Percentiles rank a stretch among this genome's conserved stretches.
Conservation (phyloP, 495 filamentous ascomycete genomes). For the Polyplosphaeria fusca region DNA sequence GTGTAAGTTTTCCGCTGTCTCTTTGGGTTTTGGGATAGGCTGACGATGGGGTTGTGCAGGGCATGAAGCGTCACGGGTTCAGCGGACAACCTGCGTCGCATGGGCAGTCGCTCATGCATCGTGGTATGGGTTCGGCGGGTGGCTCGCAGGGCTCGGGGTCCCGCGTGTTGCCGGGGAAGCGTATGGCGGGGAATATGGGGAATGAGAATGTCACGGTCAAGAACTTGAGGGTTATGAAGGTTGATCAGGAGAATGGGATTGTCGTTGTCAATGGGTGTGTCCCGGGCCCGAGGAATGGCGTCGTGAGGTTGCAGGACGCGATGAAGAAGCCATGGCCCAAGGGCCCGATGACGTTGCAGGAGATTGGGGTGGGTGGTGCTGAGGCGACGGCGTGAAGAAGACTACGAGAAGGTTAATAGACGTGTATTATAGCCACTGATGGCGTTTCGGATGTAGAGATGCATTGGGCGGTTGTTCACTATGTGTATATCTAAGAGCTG, state of each 20-base stretch:
- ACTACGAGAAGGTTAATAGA: background rate
- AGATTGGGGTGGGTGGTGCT: conserved; percentile 8
- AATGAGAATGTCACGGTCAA: conserved; percentile 79
- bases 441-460: background rate
- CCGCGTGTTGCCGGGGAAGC: conserved; percentile 89
- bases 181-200: conserved; percentile 96
- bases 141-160: conserved; percentile 88
- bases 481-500: no score
- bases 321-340: conserved; percentile 24
- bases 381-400: conserved; percentile 1
- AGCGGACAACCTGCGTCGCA: conserved; percentile 85
- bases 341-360: conserved; percentile 18
- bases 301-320: conserved; percentile 24
- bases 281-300: conserved; percentile 23
- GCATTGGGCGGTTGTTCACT: background rate
- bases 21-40: conserved; percentile 2
- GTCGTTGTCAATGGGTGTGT: conserved; percentile 70
- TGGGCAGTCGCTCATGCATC: conserved; percentile 88
- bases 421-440: background rate
- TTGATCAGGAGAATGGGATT: conserved; percentile 78
- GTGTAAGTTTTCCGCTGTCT: conserved; percentile 42
- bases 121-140: conserved; percentile 82
- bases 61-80: conserved; percentile 94
- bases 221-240: conserved; percentile 82
- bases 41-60: conserved; percentile 37